A percentile compares a stretch with the other conserved stretches of the same genome.
phyloP scores from a whole-genome alignment of 345 rosid species.

The Linum usitatissimum region DNA sequence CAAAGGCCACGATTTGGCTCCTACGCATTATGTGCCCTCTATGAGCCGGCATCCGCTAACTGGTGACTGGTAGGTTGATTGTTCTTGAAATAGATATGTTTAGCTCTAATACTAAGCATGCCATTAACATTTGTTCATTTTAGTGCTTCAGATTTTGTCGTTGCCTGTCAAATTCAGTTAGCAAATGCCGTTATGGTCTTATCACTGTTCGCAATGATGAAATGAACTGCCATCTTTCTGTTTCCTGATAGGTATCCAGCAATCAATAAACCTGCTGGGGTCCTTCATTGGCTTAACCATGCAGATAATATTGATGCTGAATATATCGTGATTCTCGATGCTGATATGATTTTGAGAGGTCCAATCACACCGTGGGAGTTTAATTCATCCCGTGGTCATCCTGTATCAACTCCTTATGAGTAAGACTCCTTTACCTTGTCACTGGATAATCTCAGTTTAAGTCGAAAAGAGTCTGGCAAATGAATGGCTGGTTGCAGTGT shows the following conservation, averaged over 20 bases:
- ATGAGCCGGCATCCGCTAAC: slow-evolving; percentile 96
- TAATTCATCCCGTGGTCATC: slow-evolving; percentile 78
- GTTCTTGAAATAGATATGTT: no score
- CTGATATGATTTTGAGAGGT: slow-evolving; percentile 93
- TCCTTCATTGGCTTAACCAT: slow-evolving; percentile 98
- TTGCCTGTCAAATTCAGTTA: no score
- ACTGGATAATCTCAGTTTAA: not conserved
- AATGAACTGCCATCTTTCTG: not conserved
- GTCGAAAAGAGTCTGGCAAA: not conserved
- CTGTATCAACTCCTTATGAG: slow-evolving; percentile 99
- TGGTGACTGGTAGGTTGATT: slow-evolving; percentile 69
- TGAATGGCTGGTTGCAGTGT: slow-evolving; percentile 1
- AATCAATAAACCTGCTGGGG: slow-evolving; percentile 95
- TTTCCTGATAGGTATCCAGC: slow-evolving; percentile 99
- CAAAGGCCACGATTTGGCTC: slow-evolving; percentile 82
- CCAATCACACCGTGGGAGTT: slow-evolving; percentile 98
- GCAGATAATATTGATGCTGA: slow-evolving; percentile 60
- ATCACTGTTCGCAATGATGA: not conserved
- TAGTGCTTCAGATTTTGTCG: no score
- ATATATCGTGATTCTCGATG: slow-evolving; percentile 87
- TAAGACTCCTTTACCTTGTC: slow-evolving; percentile 24
- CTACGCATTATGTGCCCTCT: slow-evolving; percentile 95
- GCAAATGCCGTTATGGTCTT: no score
- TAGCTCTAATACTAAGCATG: no score
- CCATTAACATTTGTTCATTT: no score